These are phyloP conservation scores for Populus davidiana DNA, from an alignment of 345 rosid genomes.

Conservation along the genomic window DNA sequence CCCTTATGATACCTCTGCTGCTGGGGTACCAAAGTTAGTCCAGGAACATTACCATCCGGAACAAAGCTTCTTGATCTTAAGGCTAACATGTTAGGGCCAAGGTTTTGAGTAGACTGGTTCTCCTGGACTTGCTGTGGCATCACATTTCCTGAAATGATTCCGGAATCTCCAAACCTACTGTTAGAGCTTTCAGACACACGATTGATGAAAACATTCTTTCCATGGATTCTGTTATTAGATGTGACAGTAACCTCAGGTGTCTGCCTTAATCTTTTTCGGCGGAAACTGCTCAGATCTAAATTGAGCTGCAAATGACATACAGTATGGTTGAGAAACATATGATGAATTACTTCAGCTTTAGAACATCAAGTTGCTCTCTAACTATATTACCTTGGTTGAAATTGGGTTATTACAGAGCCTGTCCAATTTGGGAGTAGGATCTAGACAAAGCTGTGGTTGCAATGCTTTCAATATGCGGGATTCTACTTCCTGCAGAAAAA, in stretches of 20 bases:
- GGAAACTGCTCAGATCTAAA: conserved; percentile 52
- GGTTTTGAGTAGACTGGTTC: conserved; percentile 55
- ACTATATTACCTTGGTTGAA: conserved; percentile 51
- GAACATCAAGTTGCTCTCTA: background rate
- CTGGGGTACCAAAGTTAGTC: conserved; percentile 46
- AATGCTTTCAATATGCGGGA: conserved; percentile 87
- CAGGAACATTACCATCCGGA: conserved; percentile 49
- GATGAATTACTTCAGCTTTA: conserved; percentile 1
- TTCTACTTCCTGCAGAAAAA: conserved; percentile 74
- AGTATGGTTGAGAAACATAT: conserved; percentile 14
- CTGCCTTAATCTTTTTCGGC: conserved; percentile 74
- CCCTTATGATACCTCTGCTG: conserved; percentile 58
- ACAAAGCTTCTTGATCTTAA: conserved; percentile 52
- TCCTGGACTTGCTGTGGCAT: conserved; percentile 56
- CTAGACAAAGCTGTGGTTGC: conserved; percentile 86
- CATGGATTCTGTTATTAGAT: conserved; percentile 56
- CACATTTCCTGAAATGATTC: conserved; percentile 48
- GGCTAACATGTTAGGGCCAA: conserved; percentile 43
- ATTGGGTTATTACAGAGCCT: conserved; percentile 57
- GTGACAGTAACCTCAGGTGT: conserved; percentile 57
- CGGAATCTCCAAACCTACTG: conserved; percentile 43
- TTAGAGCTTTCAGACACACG: conserved; percentile 67
- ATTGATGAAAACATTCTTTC: conserved; percentile 76
- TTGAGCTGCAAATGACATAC: conserved; percentile 57
- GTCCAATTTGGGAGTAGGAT: conserved; percentile 88